These are phyloP conservation scores for Calonectria hawksworthii DNA, from an alignment of 2,329 filamentous ascomycete species.

Conservation along the genomic window DNA sequence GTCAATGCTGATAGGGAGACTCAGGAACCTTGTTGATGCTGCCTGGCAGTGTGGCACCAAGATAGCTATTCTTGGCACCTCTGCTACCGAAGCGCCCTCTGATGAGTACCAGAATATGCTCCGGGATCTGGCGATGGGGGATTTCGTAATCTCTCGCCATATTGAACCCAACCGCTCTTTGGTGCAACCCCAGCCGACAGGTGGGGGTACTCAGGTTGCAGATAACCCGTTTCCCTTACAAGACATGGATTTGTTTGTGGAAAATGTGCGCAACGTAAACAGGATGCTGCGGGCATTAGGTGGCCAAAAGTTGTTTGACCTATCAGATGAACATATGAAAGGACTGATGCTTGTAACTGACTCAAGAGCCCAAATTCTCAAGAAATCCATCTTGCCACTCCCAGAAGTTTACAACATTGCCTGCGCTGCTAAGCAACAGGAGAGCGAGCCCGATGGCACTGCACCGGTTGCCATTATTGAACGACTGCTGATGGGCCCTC, in stretches of 20 bases:
- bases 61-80: slow-evolving; percentile 86
- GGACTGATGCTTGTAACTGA: slow-evolving; percentile 45
- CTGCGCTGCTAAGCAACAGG: slow-evolving; percentile 47
- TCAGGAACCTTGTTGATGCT: slow-evolving; percentile 80
- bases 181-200: slow-evolving; percentile 47
- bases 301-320: slow-evolving; percentile 38
- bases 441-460: slow-evolving; percentile 36
- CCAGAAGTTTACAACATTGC: slow-evolving; percentile 58
- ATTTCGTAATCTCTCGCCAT: slow-evolving; percentile 56
- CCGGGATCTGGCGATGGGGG: slow-evolving; percentile 56
- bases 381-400: slow-evolving; percentile 53
- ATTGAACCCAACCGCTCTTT: slow-evolving; percentile 44
- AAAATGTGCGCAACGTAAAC: slow-evolving; percentile 63
- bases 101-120: slow-evolving; percentile 58
- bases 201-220: slow-evolving; percentile 30
- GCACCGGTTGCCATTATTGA: slow-evolving; percentile 47
- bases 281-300: slow-evolving; percentile 60
- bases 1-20: slow-evolving; percentile 74
- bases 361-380: slow-evolving; percentile 47
- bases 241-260: slow-evolving; percentile 56
- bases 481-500: slow-evolving; percentile 50
- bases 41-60: slow-evolving; percentile 79
- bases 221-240: slow-evolving; percentile 47
- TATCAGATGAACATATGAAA: slow-evolving; percentile 43
- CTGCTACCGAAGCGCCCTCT: slow-evolving; percentile 67